A percentile compares a stretch with the other conserved stretches of the same genome.
phyloP scores from a whole-genome alignment of 2,329 filamentous ascomycete species.

The Amauroascus niger region DNA sequence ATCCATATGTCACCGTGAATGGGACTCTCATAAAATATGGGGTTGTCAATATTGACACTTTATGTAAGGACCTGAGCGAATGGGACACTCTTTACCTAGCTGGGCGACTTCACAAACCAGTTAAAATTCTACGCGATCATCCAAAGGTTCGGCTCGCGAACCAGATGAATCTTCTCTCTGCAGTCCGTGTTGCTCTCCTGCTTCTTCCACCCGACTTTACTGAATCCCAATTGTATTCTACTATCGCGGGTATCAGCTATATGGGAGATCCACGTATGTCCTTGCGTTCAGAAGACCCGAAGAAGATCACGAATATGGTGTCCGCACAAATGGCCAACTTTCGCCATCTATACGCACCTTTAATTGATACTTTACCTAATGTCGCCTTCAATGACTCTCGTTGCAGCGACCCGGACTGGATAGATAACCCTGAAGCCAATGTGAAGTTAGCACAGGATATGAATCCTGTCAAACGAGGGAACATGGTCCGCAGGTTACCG shows the following conservation, averaged over 20 bases:
- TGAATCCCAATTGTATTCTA: conserved; percentile 78
- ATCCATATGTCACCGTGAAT: conserved; percentile 88
- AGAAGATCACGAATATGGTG: conserved; percentile 91
- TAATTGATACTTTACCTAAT: conserved; percentile 85
- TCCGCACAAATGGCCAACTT: conserved; percentile 85
- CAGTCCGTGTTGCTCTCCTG: conserved; percentile 77
- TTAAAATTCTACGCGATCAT: conserved; percentile 93
- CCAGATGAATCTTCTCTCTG: conserved; percentile 88
- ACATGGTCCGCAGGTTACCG: conserved; percentile 90
- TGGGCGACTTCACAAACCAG: conserved; percentile 88
- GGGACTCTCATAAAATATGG: conserved; percentile 97
- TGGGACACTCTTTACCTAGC: conserved; percentile 98
- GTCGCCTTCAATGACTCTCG: conserved; percentile 62
- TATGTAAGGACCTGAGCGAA: conserved; percentile 73
- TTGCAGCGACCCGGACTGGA: conserved; percentile 51
- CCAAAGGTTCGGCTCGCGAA: conserved; percentile 86
- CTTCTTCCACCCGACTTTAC: conserved; percentile 76
- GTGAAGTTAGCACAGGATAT: conserved; percentile 75
- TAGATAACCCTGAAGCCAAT: conserved; percentile 53
- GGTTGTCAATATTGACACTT: conserved; percentile 84
- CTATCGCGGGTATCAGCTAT: conserved; percentile 87
- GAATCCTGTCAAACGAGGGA: conserved; percentile 79
- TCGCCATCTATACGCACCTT: conserved; percentile 76
- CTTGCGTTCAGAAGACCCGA: conserved; percentile 77
- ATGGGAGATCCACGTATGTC: conserved; percentile 94